Percentiles rank a stretch among this genome's conserved stretches.
Conservation (phyloP, 495 filamentous ascomycete genomes). For the Friedmanniomyces endolithicus region DNA sequence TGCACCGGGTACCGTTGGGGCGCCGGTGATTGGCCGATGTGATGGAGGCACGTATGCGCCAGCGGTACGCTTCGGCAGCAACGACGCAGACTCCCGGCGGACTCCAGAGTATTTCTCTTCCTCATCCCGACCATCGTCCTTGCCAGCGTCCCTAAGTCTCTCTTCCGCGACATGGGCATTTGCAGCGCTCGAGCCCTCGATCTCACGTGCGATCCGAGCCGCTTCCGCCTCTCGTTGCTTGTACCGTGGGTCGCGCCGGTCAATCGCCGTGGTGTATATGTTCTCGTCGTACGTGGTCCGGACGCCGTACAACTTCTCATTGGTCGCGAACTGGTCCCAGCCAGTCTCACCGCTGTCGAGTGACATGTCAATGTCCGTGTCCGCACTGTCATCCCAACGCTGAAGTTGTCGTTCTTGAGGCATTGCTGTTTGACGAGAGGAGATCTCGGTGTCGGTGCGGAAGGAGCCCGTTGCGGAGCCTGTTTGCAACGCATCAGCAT, state of each 20-base stretch:
- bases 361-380: constrained; percentile 49
- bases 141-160: constrained; percentile 21
- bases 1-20: constrained; percentile 57
- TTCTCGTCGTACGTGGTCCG: constrained; percentile 84
- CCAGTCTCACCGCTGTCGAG: constrained; percentile 43
- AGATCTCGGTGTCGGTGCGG: constrained; percentile 81
- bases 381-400: constrained; percentile 66
- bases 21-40: constrained; percentile 60
- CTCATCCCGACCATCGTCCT: constrained; percentile 71
- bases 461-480: constrained; percentile 40
- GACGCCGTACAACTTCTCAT: constrained; percentile 75
- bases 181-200: constrained; percentile 53
- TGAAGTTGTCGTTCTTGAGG: constrained; percentile 62
- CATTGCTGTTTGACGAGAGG: constrained; percentile 47
- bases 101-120: constrained; percentile 94
- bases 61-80: constrained; percentile 52
- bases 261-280: constrained; percentile 82
- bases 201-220: constrained; percentile 76
- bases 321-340: constrained; percentile 94
- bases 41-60: constrained; percentile 74
- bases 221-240: constrained; percentile 63
- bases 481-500: background rate
- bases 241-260: constrained; percentile 70
- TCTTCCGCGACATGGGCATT: constrained; percentile 84
- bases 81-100: constrained; percentile 60